These are phyloP conservation scores for Penicillium hesseltinei DNA, from an alignment of 2,329 filamentous ascomycete genomes.

Conservation along the genomic window DNA sequence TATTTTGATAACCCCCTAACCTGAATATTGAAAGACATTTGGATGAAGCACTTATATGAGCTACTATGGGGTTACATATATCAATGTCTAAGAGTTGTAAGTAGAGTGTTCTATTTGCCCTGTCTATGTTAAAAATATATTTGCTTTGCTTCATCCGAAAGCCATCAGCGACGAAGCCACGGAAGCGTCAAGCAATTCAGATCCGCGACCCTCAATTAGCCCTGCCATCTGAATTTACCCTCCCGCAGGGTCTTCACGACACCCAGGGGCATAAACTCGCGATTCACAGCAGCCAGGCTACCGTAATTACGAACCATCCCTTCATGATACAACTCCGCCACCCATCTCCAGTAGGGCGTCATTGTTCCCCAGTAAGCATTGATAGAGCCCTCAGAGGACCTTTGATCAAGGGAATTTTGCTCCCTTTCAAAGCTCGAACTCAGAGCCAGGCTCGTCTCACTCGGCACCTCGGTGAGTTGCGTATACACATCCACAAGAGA, in stretches of 20 bases:
- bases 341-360: conserved; percentile 46
- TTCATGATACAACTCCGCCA: conserved; percentile 40
- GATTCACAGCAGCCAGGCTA: conserved; percentile 40
- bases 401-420: conserved; percentile 16
- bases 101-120: no score
- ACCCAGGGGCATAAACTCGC: conserved; percentile 43
- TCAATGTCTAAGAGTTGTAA: no score
- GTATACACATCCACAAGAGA: conserved; percentile 33
- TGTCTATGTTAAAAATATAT: background rate
- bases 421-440: conserved; percentile 29
- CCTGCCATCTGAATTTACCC: conserved; percentile 44
- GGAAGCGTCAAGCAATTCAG: background rate
- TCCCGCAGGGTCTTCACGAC: conserved; percentile 44
- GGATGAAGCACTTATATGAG: background rate
- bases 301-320: conserved; percentile 45
- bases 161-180: background rate
- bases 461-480: conserved; percentile 32
- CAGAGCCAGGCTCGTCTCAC: conserved; percentile 30
- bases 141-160: no score
- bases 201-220: conserved; percentile 20
- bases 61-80: background rate
- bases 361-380: conserved; percentile 32
- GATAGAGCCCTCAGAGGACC: conserved; percentile 15
- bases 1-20: no score
- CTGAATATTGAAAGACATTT: background rate